Base-by-base conservation (phyloP, 176 grass and related monocot genomes). In the Triticum monococcum region DNA sequence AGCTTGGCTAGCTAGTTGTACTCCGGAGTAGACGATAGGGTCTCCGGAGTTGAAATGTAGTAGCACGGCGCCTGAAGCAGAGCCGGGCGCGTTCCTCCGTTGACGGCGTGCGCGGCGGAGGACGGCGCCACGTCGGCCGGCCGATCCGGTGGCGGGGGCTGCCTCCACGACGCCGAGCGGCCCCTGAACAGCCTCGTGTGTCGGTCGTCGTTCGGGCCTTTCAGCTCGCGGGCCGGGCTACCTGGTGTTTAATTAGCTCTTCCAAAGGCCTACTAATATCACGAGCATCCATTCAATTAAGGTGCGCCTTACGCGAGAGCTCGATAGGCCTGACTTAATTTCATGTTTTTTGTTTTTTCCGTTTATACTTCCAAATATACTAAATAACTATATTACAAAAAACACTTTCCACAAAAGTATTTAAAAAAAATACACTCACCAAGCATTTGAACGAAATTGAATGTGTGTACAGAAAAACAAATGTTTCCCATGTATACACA, bases 91-190 rank as follows among this genome's bases (percentile, higher is more conserved):
- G 70, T 22, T 57, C 18, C 54, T 57, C 1, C 0, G 54, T 57
- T 57, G 70, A 73, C 70, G 25, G 5, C 30, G 20, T 57, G 41
- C 46, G 64, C 23, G 46, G 84, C 48, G 23, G 65, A 5, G 50
- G 64, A 18, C 23, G 76, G 35, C 50, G 84, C 65, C 26, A 79
- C 84, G 84, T 86, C 75, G 33, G 17, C 36, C 33, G 64, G 65
- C 25, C 20, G 68, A 45, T 17, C 76, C 30, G 6, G 76, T 86
- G 84, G 84, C 33, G 3, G 23, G 81, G 0, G 3, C n/a, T 4
- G 54, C 12, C 35, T 79, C 56, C 77, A 79, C 77, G 57, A 64
- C 57, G 56, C 45, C 72, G 24, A 57, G 54, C 54, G 52, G 46
- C 46, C 46, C 0, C 3, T n/a, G 30, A 0, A 0, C 5, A 13